A percentile compares a stretch with the other conserved stretches of the same genome.
Conservation (phyloP, 2,329 filamentous ascomycete genomes). For the Sporothrix dimorphospora region DNA sequence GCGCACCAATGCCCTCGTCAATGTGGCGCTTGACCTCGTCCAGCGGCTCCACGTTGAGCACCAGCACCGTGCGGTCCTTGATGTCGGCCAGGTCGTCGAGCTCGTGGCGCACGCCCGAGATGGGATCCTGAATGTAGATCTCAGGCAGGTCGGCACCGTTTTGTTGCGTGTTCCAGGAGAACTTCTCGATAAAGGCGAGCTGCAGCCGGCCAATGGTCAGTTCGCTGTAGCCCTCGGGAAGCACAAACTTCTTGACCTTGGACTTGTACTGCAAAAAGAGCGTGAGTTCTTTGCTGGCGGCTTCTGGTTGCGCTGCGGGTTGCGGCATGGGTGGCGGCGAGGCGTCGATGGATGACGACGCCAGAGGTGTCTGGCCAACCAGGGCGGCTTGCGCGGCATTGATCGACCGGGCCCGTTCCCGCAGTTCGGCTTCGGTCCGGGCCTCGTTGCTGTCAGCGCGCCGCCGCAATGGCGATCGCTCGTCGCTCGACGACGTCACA, state of each 20-base stretch:
- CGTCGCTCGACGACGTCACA: conserved; percentile 38
- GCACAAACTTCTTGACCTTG: conserved; percentile 93
- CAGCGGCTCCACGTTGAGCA: conserved; percentile 86
- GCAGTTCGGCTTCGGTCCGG: conserved; percentile 16
- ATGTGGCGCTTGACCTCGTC: conserved; percentile 97
- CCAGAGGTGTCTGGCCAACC: conserved; percentile 16
- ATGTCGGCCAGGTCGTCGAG: conserved; percentile 91
- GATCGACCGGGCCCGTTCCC: conserved; percentile 33
- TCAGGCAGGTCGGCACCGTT: conserved; percentile 92
- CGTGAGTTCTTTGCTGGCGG: conserved; percentile 79
- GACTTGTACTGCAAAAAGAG: conserved; percentile 96
- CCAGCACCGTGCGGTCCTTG: conserved; percentile 93
- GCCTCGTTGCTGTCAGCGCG: conserved; percentile 5
- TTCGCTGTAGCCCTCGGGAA: conserved; percentile 80
- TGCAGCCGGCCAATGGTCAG: conserved; percentile 87
- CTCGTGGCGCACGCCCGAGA: conserved; percentile 96
- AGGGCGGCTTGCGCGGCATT: conserved; percentile 26
- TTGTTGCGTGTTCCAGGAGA: conserved; percentile 96
- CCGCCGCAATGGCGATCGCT: conserved; percentile 32
- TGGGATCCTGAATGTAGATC: conserved; percentile 95
- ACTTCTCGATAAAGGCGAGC: conserved; percentile 97
- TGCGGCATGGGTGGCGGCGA: not conserved
- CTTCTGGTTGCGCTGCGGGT: not conserved
- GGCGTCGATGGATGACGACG: not conserved
- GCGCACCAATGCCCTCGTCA: conserved; percentile 81